Base-by-base conservation (phyloP, 768 basidiomycete species). In the Multifurca ochricompacta region DNA sequence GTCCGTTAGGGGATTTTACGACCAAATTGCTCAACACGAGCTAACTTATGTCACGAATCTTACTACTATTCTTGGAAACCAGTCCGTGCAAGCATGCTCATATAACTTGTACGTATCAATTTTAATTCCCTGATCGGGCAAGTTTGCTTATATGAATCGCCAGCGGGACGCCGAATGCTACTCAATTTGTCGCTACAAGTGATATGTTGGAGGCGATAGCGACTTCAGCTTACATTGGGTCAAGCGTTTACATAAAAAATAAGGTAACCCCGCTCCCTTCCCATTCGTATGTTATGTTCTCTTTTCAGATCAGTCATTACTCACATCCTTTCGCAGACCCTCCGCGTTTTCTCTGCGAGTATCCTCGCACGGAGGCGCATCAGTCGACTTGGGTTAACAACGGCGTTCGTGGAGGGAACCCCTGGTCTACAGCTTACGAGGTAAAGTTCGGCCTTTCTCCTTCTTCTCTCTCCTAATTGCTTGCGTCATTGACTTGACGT, bases 171-270 rank as follows among this genome's bases (percentile, higher is more conserved):
- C 70, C 70, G 34, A 74, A 74, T 61, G 67, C 72, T 30, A 54
- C 62, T 4, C 67, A 71, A 18, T 82, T 81, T 68, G 64, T 72
- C 34, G 69, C 68, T 11, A 63, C 76, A 14, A 71, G 77, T 21
- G 70, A 70, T 55, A 64, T 75, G 49, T 65, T 83, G 36, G 81
- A 83, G 69, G 71, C 73, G 28, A 76, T 85, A 39, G 74, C 72
- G 9, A 71, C 75, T 4, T 74, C 78, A 6, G 81, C 82, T 6
- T 85, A 82, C 63, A 72, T 77, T 53, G 85, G 85, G 14, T 77
- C 77, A 1, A 69, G 77, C 2, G 68, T 70, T 16, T 69, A 67
- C 57, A 65, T 81, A 51, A 39, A 61, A 19, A 64, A 70, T 55
- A 62, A 74, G 66, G 69, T 41, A 2, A n/a, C n/a, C n/a, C n/a